Evolutionary conservation across 441 rosid species (phyloP).

Genomic region (Populus hybrid): DNA sequence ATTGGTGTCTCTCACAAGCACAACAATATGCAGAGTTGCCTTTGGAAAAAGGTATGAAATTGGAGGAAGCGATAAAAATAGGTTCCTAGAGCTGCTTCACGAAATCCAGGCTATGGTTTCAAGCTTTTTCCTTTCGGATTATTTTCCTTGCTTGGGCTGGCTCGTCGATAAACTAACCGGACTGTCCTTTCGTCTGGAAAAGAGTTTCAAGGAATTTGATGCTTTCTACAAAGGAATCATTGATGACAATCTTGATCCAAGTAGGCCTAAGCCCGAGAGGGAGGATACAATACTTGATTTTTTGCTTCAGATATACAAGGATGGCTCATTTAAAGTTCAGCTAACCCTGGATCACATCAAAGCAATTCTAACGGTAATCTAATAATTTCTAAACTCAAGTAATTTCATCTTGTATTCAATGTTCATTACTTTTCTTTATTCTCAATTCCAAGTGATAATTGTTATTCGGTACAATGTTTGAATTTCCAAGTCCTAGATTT

Average conservation of each 20-base stretch:
- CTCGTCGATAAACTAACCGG: conserved; percentile 12
- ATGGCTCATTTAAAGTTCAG: conserved; percentile 3
- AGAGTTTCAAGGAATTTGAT: conserved; percentile 16
- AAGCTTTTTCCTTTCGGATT: conserved; percentile 21
- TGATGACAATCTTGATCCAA: conserved; percentile 9
- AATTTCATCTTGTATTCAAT: not conserved
- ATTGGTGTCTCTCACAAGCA: not conserved
- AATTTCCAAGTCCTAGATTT: too few species aligned
- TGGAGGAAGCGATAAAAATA: conserved; percentile 71
- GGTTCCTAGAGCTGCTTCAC: conserved; percentile 1
- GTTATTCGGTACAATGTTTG: too few species aligned
- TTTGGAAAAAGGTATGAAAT: conserved; percentile 20
- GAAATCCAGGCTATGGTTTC: conserved; percentile 16
- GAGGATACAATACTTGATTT: conserved; percentile 21
- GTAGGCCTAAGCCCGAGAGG: not conserved
- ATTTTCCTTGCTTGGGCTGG: conserved; percentile 15
- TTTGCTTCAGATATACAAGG: conserved; percentile 16
- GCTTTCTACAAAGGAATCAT: conserved; percentile 19
- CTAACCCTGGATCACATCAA: conserved; percentile 21
- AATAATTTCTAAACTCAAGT: not conserved
- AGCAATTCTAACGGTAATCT: conserved; percentile 25
- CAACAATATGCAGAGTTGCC: conserved; percentile 7
- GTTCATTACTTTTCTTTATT: too few species aligned
- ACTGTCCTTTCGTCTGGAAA: not conserved
- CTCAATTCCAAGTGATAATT: not conserved